Percentiles rank a stretch among this genome's conserved stretches.
phyloP scores from a whole-genome alignment of 1,284 basidiomycete genomes.

The Ceratobasidium sp. region DNA sequence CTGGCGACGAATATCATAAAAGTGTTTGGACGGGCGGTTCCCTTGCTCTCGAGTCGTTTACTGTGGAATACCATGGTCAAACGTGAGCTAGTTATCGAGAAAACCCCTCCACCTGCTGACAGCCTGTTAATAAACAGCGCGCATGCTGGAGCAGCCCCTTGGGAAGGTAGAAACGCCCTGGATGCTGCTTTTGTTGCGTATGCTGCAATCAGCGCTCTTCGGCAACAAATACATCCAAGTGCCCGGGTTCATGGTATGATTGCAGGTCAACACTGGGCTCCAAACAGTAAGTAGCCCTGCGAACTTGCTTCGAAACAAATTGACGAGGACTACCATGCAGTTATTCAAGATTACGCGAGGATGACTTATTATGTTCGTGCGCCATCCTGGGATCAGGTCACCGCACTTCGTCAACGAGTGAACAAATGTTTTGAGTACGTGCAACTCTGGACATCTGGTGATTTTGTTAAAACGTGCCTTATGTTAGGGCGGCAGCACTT shows the following conservation, averaged over 20 bases:
- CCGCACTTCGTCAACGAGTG: constrained; percentile 60
- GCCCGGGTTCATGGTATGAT: constrained; percentile 73
- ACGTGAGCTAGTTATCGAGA: no score
- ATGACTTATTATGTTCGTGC: constrained; percentile 74
- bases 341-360: constrained; percentile 79
- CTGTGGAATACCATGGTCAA: constrained; percentile 71
- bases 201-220: constrained; percentile 71
- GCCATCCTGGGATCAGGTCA: constrained; percentile 63
- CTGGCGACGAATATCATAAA: constrained; percentile 56
- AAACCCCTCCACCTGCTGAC: no score
- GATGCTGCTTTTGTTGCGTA: constrained; percentile 87
- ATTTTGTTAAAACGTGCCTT: neutral
- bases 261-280: constrained; percentile 64
- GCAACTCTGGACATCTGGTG: constrained; percentile 15
- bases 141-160: constrained; percentile 76
- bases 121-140: no score
- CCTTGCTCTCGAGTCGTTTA: constrained; percentile 64
- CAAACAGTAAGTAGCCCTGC: constrained; percentile 61
- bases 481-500: constrained; percentile 67
- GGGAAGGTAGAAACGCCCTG: constrained; percentile 85
- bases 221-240: constrained; percentile 65
- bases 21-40: constrained; percentile 53
- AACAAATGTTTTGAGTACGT: constrained; percentile 69
- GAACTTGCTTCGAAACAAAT: constrained; percentile 1
- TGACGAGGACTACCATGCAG: constrained; percentile 50